phyloP scores from a whole-genome alignment of 2,329 filamentous ascomycete genomes.

The Pyrenophora seminiperda region DNA sequence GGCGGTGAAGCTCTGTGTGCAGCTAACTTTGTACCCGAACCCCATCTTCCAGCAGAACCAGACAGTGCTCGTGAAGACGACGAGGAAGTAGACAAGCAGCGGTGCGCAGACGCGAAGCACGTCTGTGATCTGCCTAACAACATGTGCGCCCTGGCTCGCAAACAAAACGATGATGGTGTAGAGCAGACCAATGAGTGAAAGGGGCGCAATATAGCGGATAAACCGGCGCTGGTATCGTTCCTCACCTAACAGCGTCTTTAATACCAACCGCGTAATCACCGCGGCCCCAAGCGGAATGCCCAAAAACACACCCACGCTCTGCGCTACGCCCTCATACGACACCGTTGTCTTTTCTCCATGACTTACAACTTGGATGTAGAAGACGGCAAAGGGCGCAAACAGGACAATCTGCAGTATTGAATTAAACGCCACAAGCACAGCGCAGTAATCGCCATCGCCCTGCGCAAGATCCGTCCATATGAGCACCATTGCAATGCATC shows the following conservation, averaged over 20 bases:
- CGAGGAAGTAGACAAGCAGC: slow-evolving; percentile 77
- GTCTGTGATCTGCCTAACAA: slow-evolving; percentile 81
- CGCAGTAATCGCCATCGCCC: slow-evolving; percentile 82
- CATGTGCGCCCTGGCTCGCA: slow-evolving; percentile 78
- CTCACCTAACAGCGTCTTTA: slow-evolving; percentile 62
- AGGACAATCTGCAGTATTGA: slow-evolving; percentile 56
- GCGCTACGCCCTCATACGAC: slow-evolving; percentile 71
- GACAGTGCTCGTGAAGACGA: slow-evolving; percentile 75
- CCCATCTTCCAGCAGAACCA: slow-evolving; percentile 66
- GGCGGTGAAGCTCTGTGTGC: slow-evolving; percentile 85
- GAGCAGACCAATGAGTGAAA: slow-evolving; percentile 79
- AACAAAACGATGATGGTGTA: slow-evolving; percentile 90
- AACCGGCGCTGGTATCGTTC: slow-evolving; percentile 72
- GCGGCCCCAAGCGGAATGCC: slow-evolving; percentile 81
- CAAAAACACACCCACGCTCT: slow-evolving; percentile 81
- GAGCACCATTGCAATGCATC: slow-evolving; percentile 87
- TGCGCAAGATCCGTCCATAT: slow-evolving; percentile 81
- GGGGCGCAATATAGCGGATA: slow-evolving; percentile 70
- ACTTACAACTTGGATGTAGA: slow-evolving; percentile 70
- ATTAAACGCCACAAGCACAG: slow-evolving; percentile 59
- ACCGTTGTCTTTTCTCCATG: slow-evolving; percentile 52
- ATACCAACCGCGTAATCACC: slow-evolving; percentile 70
- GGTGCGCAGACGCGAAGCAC: slow-evolving; percentile 82
- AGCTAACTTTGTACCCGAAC: slow-evolving; percentile 71
- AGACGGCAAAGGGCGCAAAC: slow-evolving; percentile 54